Base-by-base conservation (phyloP, 208 protist genomes). In the Acanthamoeba quina region DNA sequence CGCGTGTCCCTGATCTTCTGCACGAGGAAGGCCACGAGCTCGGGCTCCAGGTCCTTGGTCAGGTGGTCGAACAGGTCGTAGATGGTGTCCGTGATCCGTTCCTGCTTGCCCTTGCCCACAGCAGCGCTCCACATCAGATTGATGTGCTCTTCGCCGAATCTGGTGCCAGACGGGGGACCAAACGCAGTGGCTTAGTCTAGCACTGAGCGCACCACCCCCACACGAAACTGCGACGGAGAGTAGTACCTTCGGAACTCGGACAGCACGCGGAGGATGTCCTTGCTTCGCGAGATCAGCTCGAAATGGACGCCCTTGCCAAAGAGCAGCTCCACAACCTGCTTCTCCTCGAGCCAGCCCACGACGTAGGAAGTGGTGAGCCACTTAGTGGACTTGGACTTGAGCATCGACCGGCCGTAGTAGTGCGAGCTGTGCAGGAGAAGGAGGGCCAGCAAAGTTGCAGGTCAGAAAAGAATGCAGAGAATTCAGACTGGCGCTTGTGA, bases 51-150 rank as follows among this genome's bases (percentile, higher is more conserved):
- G n/a, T 91, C 60, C 31, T 74, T 66, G 26, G 24, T 31, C 37
- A 91, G 37, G 37, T 74, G 54, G 34, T 91, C 85, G 31, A 91
- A 74, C n/a, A 91, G 85, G 60, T 91, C 85, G 47, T 74, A 91
- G 21, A 91, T 72, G 24, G 85, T 91, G 54, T 91, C 85, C 62
- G 85, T 91, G 60, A 91, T 91, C 26, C 85, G 29, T 58, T 91
- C 85, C 47, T 91, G 60, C 62, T 91, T 91, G 58, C 85, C 85
- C 34, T 66, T 91, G 60, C 85, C 85, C 19, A 72, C 85, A 3
- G 85, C 85, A 3, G 85, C 85, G 85, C 62, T 72, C 85, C 85
- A 91, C 62, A 91, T 66, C 31, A 91, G 26, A 58, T 91, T 72
- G 85, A 91, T 66, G 62, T 91, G 62, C 37, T 91, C 85, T n/a